phyloP scores from a whole-genome alignment of 306 rosid genomes.

The Rosa chinensis region DNA sequence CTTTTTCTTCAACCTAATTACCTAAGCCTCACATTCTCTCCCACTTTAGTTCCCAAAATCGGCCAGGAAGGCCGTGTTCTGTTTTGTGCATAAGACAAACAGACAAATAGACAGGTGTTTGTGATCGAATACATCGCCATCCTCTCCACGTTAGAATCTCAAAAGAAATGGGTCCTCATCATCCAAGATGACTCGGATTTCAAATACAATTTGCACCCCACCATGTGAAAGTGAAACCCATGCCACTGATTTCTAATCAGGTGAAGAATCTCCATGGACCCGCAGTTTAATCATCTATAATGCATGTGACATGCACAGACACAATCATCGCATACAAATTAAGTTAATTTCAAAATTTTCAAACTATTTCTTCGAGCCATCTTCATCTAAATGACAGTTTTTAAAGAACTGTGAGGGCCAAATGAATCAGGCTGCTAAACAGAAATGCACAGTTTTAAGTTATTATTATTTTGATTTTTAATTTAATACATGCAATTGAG shows the following conservation, averaged over 20 bases:
- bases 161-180: constrained; percentile 16
- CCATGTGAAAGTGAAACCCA: constrained; percentile 59
- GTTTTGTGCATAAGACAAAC: constrained; percentile 14
- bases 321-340: neutral
- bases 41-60: neutral
- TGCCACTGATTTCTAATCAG: constrained; percentile 8
- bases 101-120: constrained; percentile 12
- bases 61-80: neutral
- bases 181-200: constrained; percentile 39
- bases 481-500: too few relatives aligned
- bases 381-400: neutral
- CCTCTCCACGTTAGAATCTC: constrained; percentile 18
- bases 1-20: neutral
- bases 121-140: neutral
- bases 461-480: too few relatives aligned
- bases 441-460: too few relatives aligned
- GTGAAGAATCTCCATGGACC: constrained; percentile 30
- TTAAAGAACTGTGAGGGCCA: too few relatives aligned
- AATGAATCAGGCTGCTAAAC: too few relatives aligned
- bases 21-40: neutral
- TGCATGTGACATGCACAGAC: constrained; percentile 25
- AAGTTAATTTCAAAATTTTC: neutral
- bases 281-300: neutral
- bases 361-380: too few relatives aligned
- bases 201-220: constrained; percentile 23